Base-by-base conservation (phyloP, 2,329 filamentous ascomycete species). In the Daldinia eschscholtzii region DNA sequence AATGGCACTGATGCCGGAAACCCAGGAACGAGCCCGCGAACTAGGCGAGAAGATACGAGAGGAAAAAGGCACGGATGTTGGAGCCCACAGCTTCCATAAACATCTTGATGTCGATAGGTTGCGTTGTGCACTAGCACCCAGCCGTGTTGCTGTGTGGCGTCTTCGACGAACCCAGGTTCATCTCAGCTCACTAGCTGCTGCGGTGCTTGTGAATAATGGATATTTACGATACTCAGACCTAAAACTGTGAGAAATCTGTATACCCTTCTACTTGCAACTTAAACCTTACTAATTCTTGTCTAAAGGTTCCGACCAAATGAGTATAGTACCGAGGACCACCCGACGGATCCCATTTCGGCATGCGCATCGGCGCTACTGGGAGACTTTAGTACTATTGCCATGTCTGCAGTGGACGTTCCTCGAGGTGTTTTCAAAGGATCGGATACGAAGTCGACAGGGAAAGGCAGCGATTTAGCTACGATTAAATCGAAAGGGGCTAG, bases 341-440 rank as follows among this genome's bases (percentile, higher is more conserved):
- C 93, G 0, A 89, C 88, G 75, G 93, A 96, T 71, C 93, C 93
- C 0, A 87, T 97, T 26, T 90, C 91, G 13, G 93, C 93, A 20
- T 92, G 89, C 15, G 90, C 93, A 0, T 88, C 89, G 50, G 93
- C 94, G 0, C 81, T 98, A 0, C 83, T 97, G n/a, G 92, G 92
- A 5, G 95, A 94, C n/a, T 84, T 96, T 53, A 90, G 91, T 28
- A 91, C 88, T 42, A 90, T 98, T 64, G 88, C 92, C 75, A 92
- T 97, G 87, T 93, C 93, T 0, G 85, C 97, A 44, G 92, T 92
- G 0, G 93, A 97, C 75, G 86, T 91, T 72, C 88, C 88, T 1
- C 80, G 85, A 18, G 85, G 88, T 65, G 78, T 89, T 4, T 87
- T 89, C 78, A 86, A 83, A 68, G 70, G 75, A 10, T 65, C 65